Evolutionary conservation across 225 moss, liverwort and hornwort species (phyloP), one percentile per base, ranked within the genome.

Genomic region (Takakia lepidozioides): DNA sequence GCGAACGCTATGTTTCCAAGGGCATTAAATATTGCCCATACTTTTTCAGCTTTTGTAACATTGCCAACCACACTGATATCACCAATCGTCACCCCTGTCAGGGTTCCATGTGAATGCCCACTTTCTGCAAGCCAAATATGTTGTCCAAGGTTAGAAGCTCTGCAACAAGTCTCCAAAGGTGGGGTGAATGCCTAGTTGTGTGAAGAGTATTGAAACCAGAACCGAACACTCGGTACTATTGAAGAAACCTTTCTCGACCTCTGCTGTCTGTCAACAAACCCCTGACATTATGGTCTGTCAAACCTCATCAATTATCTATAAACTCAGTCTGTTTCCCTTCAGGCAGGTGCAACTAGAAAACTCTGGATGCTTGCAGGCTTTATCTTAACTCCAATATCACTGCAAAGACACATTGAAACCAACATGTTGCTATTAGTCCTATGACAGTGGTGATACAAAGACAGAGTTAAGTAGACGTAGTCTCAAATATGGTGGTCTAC

Each of bases 1-100:
- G 88, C 88, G 49, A 88, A 93, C 27, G 93, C 88, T 62, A 93
- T 83, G 48, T 93, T 88, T 19, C 83, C 88, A 29, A 93, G 77
- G 28, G 83, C 83, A 23, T 69, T 64, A 48, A 93, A 85, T 0
- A 93, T 21, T 42, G 83, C 83, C 92, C 88, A 93, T 14, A 65
- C 61, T 68, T 88, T 85, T 32, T 73, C 27, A 7, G 87, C 45
- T 27, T 49, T 51, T 18, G 62, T 41, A 13, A 42, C 23, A 27
- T 21, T 18, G 16, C 13, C 27, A 28, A 7, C 2, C 8, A 19
- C n/a, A 5, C 46, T 13, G 24, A 52, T 49, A 42, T 51, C 52
- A 44, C 83, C 78, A 46, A 76, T 59, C 6, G 42, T 8, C 21
- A 56, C 6, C 28, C 87, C 85, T 11, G 53, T 1, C 29, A 83